Evolutionary conservation across 805 yeast genomes (phyloP).

Genomic region (Starmera amethionina): DNA sequence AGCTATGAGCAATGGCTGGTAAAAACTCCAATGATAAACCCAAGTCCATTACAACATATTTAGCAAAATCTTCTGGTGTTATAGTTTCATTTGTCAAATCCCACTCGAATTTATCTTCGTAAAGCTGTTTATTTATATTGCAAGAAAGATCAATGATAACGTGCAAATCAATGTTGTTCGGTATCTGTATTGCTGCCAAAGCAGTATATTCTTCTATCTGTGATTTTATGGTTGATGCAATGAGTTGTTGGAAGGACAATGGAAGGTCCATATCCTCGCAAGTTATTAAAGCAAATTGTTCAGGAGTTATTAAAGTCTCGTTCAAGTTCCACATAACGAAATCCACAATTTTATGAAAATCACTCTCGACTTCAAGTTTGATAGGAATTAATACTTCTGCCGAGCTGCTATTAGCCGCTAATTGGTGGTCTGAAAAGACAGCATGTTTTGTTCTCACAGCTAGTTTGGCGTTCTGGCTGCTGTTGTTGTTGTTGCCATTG

Average conservation of each 20-base stretch:
- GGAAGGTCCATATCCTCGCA: constrained; percentile 82
- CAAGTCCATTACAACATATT: constrained; percentile 70
- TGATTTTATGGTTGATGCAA: constrained; percentile 62
- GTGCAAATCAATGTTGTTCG: constrained; percentile 56
- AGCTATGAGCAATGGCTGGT: constrained; percentile 80
- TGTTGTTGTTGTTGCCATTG: constrained; percentile 2
- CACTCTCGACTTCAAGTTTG: constrained; percentile 75
- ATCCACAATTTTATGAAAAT: constrained; percentile 77
- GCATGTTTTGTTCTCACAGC: constrained; percentile 18
- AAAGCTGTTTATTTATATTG: constrained; percentile 71
- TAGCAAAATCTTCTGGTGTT: constrained; percentile 75
- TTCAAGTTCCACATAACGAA: constrained; percentile 86
- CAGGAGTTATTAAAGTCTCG: constrained; percentile 75
- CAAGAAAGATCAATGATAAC: constrained; percentile 76
- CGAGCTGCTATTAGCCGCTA: constrained; percentile 13
- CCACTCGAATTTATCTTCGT: constrained; percentile 94
- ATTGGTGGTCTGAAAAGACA: constrained; percentile 14
- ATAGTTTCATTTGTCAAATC: constrained; percentile 43
- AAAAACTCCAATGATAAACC: constrained; percentile 79
- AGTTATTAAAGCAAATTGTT: constrained; percentile 75
- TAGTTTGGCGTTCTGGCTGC: constrained; percentile 11
- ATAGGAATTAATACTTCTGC: constrained; percentile 84
- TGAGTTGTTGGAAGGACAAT: constrained; percentile 45
- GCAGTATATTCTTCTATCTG: constrained; percentile 72
- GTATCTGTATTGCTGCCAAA: constrained; percentile 55